Evolutionary conservation across 2,329 filamentous ascomycete species (phyloP).

Genomic region (Lecanicillium sp.): DNA sequence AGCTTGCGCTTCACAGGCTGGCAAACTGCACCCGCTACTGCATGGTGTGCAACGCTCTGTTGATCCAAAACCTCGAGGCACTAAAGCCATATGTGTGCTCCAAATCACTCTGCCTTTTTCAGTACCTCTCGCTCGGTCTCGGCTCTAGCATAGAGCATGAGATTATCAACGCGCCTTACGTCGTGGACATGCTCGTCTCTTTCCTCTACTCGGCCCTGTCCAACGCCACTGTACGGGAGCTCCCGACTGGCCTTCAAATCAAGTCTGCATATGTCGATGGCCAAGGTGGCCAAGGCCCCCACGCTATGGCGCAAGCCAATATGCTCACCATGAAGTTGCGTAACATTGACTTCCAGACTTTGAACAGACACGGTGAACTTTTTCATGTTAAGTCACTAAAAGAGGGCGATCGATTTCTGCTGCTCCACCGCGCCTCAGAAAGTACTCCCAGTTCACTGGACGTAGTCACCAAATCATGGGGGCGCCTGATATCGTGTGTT

Average conservation of each 20-base stretch:
- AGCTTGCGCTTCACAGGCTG: constrained; percentile 72
- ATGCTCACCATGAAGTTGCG: not conserved
- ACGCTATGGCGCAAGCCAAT: not conserved
- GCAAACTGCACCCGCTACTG: constrained; percentile 81
- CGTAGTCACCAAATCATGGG: constrained; percentile 2
- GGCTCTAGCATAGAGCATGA: constrained; percentile 83
- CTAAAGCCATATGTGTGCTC: constrained; percentile 77
- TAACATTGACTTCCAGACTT: not conserved
- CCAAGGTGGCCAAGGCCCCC: constrained; percentile 7
- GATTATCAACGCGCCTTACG: constrained; percentile 68
- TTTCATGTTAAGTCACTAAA: not conserved
- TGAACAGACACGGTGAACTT: not conserved
- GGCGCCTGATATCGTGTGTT: not conserved
- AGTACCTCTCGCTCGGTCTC: constrained; percentile 82
- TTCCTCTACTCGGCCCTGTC: constrained; percentile 65
- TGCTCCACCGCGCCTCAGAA: not conserved
- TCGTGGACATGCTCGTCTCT: constrained; percentile 78
- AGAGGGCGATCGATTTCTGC: not conserved
- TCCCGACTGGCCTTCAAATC: constrained; percentile 38
- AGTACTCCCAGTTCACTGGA: not conserved
- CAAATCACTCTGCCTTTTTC: constrained; percentile 70
- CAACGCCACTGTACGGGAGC: constrained; percentile 34
- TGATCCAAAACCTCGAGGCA: constrained; percentile 58
- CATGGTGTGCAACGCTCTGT: constrained; percentile 70
- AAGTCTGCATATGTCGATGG: constrained; percentile 22